phyloP scores from a whole-genome alignment of 2,329 filamentous ascomycete genomes.

The Ophiostoma himal-ulmi region DNA sequence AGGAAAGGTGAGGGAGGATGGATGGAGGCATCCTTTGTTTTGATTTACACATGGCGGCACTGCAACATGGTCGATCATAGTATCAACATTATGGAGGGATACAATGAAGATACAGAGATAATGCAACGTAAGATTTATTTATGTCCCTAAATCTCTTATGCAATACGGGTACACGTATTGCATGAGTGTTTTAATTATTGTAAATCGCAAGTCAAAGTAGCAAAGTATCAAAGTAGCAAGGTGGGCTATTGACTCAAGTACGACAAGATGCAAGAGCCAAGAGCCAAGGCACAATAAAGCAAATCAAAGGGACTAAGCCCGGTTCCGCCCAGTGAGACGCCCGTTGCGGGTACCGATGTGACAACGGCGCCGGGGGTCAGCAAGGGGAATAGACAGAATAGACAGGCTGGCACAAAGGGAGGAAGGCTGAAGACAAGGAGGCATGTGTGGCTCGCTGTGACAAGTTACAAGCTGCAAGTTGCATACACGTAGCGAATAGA shows the following conservation, averaged over 20 bases:
- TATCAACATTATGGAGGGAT: neutral
- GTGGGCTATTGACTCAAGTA: neutral
- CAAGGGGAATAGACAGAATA: neutral
- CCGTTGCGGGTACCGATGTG: neutral
- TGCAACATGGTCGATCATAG: slow-evolving; percentile 5
- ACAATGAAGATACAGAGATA: no score
- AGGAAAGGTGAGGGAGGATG: neutral
- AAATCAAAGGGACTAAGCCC: slow-evolving; percentile 5
- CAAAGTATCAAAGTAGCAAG: neutral
- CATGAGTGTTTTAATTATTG: neutral
- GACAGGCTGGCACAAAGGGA: neutral
- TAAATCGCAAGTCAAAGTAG: neutral
- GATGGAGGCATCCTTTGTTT: neutral
- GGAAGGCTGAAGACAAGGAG: neutral
- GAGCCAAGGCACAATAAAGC: neutral
- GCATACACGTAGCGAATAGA: neutral
- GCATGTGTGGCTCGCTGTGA: neutral
- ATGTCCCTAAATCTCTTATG: no score
- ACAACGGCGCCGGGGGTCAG: slow-evolving; percentile 3
- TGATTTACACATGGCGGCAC: slow-evolving; percentile 2
- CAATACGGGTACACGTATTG: neutral
- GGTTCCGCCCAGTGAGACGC: slow-evolving; percentile 7
- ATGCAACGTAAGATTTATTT: no score
- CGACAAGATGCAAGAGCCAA: neutral
- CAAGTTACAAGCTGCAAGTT: neutral